Base-by-base conservation (phyloP, 768 basidiomycete genomes). In the Lentinula sp. region DNA sequence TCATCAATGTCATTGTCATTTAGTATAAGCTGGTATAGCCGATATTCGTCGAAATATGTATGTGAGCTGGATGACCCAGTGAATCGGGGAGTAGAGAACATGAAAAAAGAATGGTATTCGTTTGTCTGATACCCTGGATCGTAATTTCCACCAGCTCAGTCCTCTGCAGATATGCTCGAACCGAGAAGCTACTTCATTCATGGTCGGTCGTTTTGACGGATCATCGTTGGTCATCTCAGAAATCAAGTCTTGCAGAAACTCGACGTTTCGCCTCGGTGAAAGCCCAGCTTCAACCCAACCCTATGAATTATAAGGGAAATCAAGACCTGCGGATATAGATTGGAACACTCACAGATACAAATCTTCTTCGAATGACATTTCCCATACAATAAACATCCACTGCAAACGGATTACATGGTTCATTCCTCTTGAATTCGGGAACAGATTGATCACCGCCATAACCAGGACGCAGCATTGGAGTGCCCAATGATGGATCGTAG, bases 311-410 rank as follows among this genome's bases (percentile, higher is more conserved):
- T 28, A 28, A 28, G 28, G 3, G 28, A 28, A 33, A 36, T 12
- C 4, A 36, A 33, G 33, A 36, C 7, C 7, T 28, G 28, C 28
- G 3, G 28, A 28, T 28, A 28, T 28, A 28, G 28, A 28, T 28
- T 28, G 28, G 28, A 28, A 28, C 28, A 57, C 61, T 33, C 39
- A 63, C 59, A 28, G 28, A 28, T 28, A 28, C 13, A 28, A 64
- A 58, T 35, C 50, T 20, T 15, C n/a, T 35, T 33, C 57, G 35
- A 15, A 79, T 69, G 7, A 73, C 20, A 49, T 80, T 80, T 0
- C 78, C 79, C 0, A 81, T 62, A 35, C 74, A 75, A 61, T 79
- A 82, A 3, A 82, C 67, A 37, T 82, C 81, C 0, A 74, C 74
- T 0, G 73, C 66, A 49, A 81, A 82, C 0, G 79, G 77, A 61